Evolutionary conservation across 805 yeast species (phyloP).

Genomic region (Clavispora santaluciae): DNA sequence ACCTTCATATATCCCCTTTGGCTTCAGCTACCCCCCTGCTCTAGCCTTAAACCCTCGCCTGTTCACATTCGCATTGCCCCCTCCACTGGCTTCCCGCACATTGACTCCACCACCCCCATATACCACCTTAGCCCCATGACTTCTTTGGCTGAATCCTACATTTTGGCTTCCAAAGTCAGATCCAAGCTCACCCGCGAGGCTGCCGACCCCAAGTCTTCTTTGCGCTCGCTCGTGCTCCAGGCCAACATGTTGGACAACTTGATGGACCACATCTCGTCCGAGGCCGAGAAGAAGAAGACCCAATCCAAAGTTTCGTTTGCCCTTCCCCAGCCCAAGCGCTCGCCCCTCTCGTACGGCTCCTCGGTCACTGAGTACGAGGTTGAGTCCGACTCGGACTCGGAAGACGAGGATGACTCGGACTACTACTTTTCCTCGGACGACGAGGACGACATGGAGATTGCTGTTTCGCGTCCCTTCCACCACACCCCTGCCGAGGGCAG

Average conservation of each 20-base stretch:
- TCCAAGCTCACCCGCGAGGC: conserved; percentile 61
- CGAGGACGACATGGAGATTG: conserved; percentile 9
- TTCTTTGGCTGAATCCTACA: conserved; percentile 50
- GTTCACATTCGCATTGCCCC: not conserved
- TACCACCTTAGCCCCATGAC: not conserved
- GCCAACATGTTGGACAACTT: conserved; percentile 66
- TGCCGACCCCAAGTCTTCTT: conserved; percentile 48
- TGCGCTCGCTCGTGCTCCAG: conserved; percentile 59
- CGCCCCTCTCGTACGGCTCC: conserved; percentile 15
- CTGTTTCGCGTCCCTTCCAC: not conserved
- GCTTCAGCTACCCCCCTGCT: not conserved
- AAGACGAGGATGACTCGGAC: conserved; percentile 21
- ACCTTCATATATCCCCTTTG: not conserved
- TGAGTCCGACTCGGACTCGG: conserved; percentile 26
- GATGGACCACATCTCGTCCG: conserved; percentile 46
- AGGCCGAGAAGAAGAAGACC: conserved; percentile 20
- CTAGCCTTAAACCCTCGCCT: not conserved
- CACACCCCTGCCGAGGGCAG: conserved; percentile 4
- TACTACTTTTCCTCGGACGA: conserved; percentile 22
- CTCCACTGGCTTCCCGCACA: not conserved
- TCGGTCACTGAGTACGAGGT: conserved; percentile 37
- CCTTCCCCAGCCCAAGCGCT: conserved; percentile 15
- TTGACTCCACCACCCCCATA: no score
- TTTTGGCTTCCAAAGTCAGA: conserved; percentile 62
- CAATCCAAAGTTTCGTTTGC: conserved; percentile 6